Evolutionary conservation across 768 basidiomycete genomes (phyloP).

Genomic region (Termitomyces sp.): DNA sequence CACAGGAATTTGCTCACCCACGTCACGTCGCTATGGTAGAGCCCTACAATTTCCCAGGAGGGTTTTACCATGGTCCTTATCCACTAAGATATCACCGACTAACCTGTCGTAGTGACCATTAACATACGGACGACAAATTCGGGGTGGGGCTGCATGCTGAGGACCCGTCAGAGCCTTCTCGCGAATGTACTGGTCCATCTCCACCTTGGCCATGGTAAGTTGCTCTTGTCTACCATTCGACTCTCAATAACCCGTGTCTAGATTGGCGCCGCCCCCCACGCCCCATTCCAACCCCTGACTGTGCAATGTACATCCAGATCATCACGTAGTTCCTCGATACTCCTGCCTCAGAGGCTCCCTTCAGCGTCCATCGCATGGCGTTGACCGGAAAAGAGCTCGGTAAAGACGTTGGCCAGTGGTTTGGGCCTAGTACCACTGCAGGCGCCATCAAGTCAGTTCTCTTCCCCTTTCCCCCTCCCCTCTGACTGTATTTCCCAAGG

Average conservation of each 20-base stretch:
- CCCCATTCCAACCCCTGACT: conserved; percentile 53
- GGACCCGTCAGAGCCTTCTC: conserved; percentile 81
- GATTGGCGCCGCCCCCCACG: conserved; percentile 82
- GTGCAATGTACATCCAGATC: conserved; percentile 86
- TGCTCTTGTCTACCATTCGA: no score
- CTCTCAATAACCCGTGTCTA: no score
- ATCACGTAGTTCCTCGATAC: conserved; percentile 95
- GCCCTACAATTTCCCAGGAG: no score
- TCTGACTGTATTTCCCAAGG: conserved; percentile 16
- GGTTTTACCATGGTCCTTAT: no score
- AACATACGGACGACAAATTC: conserved; percentile 83
- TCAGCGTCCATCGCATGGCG: conserved; percentile 96
- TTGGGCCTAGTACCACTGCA: conserved; percentile 96
- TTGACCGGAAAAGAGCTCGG: conserved; percentile 92
- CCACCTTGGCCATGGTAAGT: conserved; percentile 48
- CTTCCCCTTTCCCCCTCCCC: no score
- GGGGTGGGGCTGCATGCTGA: conserved; percentile 91
- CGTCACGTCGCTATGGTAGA: background rate
- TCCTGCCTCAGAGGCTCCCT: conserved; percentile 78
- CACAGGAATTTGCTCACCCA: no score
- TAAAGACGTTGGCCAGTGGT: conserved; percentile 96
- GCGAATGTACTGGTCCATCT: conserved; percentile 74
- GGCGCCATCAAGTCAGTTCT: conserved; percentile 68
- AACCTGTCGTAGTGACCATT: no score
- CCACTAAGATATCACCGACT: no score